Evolutionary conservation across 768 basidiomycete species (phyloP).

Genomic region (Rubroboletus pulcherrimus): DNA sequence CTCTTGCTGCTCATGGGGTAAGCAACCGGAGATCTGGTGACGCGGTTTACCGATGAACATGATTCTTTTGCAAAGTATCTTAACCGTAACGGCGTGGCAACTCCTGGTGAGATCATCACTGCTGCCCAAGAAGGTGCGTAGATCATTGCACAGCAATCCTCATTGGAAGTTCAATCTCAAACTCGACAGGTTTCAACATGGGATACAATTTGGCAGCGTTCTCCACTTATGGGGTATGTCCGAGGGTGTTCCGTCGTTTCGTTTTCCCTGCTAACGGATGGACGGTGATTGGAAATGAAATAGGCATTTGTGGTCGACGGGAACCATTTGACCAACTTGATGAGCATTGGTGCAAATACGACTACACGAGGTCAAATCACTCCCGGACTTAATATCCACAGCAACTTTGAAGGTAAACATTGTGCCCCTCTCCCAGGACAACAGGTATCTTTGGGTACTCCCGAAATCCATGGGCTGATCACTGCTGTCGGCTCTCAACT

Average conservation of each 20-base stretch:
- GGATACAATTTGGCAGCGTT: conserved; percentile 20
- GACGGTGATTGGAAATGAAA: background rate
- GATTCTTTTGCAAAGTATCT: conserved; percentile 13
- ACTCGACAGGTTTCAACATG: conserved; percentile 22
- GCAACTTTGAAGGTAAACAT: conserved; percentile 21
- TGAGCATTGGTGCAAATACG: conserved; percentile 23
- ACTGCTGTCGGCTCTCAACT: background rate
- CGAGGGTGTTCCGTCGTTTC: background rate
- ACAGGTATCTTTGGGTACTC: background rate
- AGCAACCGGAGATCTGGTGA: background rate
- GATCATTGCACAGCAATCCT: background rate
- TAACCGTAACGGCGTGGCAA: conserved; percentile 17
- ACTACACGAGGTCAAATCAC: conserved; percentile 8
- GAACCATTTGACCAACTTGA: conserved; percentile 28
- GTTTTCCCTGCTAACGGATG: background rate
- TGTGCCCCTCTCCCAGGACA: background rate
- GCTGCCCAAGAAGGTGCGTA: conserved; percentile 20
- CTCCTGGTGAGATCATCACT: conserved; percentile 21
- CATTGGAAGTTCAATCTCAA: background rate
- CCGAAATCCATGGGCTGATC: background rate
- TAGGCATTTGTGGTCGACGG: conserved; percentile 26
- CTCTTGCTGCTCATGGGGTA: conserved; percentile 24
- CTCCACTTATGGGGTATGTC: conserved; percentile 19
- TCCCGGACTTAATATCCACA: conserved; percentile 20
- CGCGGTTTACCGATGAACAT: background rate